phyloP scores from a whole-genome alignment of 73 alveolate species.

The Paramecium tetraurelia region DNA sequence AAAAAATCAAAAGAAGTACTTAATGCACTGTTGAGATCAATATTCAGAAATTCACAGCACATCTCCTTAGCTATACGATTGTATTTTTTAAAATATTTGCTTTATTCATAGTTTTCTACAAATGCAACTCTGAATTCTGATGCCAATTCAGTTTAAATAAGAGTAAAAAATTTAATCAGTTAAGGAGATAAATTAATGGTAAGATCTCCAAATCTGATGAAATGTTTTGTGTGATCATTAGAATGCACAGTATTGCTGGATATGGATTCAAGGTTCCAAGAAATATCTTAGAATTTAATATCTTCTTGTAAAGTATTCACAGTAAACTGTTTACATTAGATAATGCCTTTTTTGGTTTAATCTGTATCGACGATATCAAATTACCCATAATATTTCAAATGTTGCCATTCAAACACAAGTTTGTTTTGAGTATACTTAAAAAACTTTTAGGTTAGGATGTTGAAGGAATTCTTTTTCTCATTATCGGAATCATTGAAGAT shows the following conservation, averaged over 20 bases:
- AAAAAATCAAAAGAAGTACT: background rate
- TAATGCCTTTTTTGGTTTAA: background rate
- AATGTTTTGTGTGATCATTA: background rate
- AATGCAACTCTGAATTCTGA: background rate
- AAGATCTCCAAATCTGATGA: background rate
- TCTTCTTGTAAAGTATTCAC: background rate
- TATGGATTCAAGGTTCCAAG: background rate
- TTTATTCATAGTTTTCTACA: slow-evolving; percentile 37
- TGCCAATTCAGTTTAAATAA: slow-evolving; percentile 16
- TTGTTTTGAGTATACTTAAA: background rate
- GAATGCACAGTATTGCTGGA: slow-evolving; percentile 2
- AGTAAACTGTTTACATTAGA: background rate
- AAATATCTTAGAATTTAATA: background rate
- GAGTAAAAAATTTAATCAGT: background rate
- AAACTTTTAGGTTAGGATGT: background rate
- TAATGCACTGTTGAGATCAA: background rate
- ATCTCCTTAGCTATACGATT: background rate
- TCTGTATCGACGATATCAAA: background rate
- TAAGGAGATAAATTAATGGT: background rate
- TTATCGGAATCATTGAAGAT: background rate
- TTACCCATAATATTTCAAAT: background rate
- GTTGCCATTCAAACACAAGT: slow-evolving; percentile 20
- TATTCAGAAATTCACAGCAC: background rate
- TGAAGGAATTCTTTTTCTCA: background rate
- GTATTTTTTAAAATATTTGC: slow-evolving; percentile 19